Conservation (phyloP, 208 protist genomes). For the Leishmania turanica region DNA sequence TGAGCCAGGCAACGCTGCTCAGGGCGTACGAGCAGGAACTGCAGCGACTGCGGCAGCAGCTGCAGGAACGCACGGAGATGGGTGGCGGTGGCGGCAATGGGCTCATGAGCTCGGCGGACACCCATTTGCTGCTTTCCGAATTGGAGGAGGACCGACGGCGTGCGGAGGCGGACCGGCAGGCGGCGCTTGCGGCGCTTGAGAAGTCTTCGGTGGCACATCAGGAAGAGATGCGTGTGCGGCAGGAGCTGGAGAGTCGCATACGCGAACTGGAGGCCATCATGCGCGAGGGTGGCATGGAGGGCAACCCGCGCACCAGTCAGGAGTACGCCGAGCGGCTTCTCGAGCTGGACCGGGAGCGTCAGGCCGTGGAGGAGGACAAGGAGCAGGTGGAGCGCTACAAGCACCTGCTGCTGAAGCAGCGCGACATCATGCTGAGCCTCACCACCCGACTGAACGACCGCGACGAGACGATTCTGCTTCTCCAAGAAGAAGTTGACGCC, state of each 20-base stretch:
- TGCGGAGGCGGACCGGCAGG: constrained; percentile 47
- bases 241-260: constrained; percentile 56
- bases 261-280: constrained; percentile 58
- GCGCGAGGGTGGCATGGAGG: constrained; percentile 50
- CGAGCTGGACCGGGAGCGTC: constrained; percentile 85
- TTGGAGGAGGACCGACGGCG: constrained; percentile 41
- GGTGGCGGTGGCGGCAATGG: constrained; percentile 3
- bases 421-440: constrained; percentile 96
- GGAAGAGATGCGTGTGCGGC: constrained; percentile 44
- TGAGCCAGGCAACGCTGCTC: constrained; percentile 63
- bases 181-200: constrained; percentile 60
- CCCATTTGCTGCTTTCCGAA: constrained; percentile 23
- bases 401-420: constrained; percentile 96
- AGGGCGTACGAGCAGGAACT: constrained; percentile 68
- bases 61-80: constrained; percentile 41
- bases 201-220: constrained; percentile 46
- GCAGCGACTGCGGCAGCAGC: constrained; percentile 47
- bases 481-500: constrained; percentile 90
- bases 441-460: constrained; percentile 93
- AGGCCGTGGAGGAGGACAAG: constrained; percentile 88
- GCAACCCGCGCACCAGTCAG: constrained; percentile 48
- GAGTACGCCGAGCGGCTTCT: constrained; percentile 70
- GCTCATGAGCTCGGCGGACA: constrained; percentile 4
- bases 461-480: constrained; percentile 89
- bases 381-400: constrained; percentile 95